These are phyloP conservation scores for Globisporangium cederbergense DNA, from an alignment of 352 stramenopile genomes.

Conservation along the genomic window DNA sequence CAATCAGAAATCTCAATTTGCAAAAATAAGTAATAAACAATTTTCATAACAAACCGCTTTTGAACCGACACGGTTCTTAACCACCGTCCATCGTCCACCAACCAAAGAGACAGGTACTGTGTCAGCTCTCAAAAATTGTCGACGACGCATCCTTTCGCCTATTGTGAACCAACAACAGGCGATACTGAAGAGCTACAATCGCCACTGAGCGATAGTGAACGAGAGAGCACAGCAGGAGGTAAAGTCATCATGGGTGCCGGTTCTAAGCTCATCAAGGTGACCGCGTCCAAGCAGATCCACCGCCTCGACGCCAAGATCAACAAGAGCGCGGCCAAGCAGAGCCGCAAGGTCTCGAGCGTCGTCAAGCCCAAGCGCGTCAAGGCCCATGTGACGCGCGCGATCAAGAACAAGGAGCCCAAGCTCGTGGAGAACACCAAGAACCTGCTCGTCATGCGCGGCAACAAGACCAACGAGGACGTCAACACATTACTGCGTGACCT, in stretches of 20 bases:
- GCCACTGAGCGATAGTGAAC: conserved; percentile 5
- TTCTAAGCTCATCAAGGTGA: conserved; percentile 64
- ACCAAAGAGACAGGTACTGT: conserved; percentile 25
- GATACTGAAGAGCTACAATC: conserved; percentile 6
- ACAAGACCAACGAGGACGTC: conserved; percentile 86
- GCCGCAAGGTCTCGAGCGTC: conserved; percentile 63
- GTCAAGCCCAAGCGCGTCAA: conserved; percentile 81
- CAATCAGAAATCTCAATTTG: no score
- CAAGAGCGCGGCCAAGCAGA: conserved; percentile 69
- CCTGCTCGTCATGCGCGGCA: conserved; percentile 84
- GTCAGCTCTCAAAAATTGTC: not conserved
- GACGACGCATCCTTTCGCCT: no score
- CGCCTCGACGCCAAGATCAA: conserved; percentile 59
- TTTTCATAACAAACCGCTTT: not conserved
- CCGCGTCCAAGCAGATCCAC: conserved; percentile 63
- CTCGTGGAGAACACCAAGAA: conserved; percentile 91
- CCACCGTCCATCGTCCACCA: conserved; percentile 31
- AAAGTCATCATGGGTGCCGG: conserved; percentile 50
- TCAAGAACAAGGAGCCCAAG: conserved; percentile 90
- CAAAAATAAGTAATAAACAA: no score
- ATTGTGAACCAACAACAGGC: not conserved
- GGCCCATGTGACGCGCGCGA: conserved; percentile 69
- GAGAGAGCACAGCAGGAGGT: not conserved
- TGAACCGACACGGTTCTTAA: conserved; percentile 7
- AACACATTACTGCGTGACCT: conserved; percentile 82